A percentile compares a stretch with the other conserved stretches of the same genome.
These are phyloP conservation scores for Candida succiphila DNA, from an alignment of 805 yeast genomes.

Conservation along the genomic window DNA sequence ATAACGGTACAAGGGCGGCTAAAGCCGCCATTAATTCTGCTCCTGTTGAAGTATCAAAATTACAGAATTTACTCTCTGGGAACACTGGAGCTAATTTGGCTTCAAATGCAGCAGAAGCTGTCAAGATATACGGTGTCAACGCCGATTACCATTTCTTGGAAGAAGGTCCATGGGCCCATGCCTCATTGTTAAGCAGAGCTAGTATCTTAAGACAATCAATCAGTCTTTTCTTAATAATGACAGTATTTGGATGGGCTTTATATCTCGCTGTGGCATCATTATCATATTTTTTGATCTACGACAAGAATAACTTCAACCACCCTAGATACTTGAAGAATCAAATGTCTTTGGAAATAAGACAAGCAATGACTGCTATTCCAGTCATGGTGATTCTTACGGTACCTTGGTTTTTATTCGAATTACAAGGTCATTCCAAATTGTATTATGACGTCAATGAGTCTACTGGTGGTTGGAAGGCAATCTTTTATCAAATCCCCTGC, in stretches of 20 bases:
- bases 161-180: constrained; percentile 44
- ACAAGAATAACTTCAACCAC: constrained; percentile 84
- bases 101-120: constrained; percentile 20
- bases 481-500: constrained; percentile 57
- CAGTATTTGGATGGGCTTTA: constrained; percentile 79
- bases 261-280: constrained; percentile 67
- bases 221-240: constrained; percentile 57
- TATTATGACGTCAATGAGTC: constrained; percentile 57
- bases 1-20: constrained; percentile 16
- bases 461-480: constrained; percentile 59
- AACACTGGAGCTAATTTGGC: constrained; percentile 15
- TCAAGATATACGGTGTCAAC: constrained; percentile 27
- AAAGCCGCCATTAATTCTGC: constrained; percentile 2
- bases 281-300: constrained; percentile 75
- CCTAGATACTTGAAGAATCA: constrained; percentile 95
- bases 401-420: constrained; percentile 83
- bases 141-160: constrained; percentile 46
- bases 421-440: constrained; percentile 73
- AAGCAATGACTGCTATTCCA: constrained; percentile 79
- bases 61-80: constrained; percentile 18
- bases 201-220: constrained; percentile 63
- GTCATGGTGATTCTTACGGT: constrained; percentile 77
- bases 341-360: constrained; percentile 70
- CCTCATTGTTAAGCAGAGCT: constrained; percentile 65
- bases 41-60: constrained; percentile 11